Evolutionary conservation across 2,329 filamentous ascomycete species (phyloP).

Genomic region (Pseudogymnoascus pannorum): DNA sequence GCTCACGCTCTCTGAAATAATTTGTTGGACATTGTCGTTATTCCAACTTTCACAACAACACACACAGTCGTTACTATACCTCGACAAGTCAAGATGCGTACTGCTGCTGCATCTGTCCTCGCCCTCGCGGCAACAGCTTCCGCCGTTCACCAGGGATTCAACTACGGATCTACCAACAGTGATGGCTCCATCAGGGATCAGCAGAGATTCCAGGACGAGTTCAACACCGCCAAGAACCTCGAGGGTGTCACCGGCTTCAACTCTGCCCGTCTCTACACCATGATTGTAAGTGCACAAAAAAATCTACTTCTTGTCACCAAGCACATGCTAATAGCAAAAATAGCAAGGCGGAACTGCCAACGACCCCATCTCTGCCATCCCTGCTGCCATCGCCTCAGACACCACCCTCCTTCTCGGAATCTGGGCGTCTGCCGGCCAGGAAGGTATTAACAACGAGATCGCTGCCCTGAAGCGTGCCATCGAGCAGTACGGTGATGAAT

Average conservation of each 20-base stretch:
- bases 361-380: conserved; percentile 64
- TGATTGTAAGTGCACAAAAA: conserved; percentile 42
- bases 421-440: conserved; percentile 67
- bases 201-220: conserved; percentile 61
- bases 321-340: conserved; percentile 19
- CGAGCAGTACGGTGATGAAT: conserved; percentile 55
- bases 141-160: conserved; percentile 56
- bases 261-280: conserved; percentile 64
- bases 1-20: background rate
- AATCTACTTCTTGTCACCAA: background rate
- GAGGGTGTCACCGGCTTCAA: conserved; percentile 56
- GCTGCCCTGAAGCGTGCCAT: conserved; percentile 64
- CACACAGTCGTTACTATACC: conserved; percentile 3
- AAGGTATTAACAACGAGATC: conserved; percentile 64
- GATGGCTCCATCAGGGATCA: conserved; percentile 51
- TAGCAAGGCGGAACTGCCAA: conserved; percentile 58
- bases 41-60: background rate
- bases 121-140: conserved; percentile 23
- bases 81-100: conserved; percentile 23
- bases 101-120: conserved; percentile 17
- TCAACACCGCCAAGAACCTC: conserved; percentile 56
- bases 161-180: conserved; percentile 59
- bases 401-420: conserved; percentile 75
- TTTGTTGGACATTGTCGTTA: background rate
- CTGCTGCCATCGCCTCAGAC: conserved; percentile 73